Evolutionary conservation across 1,139 yeast species (phyloP), one percentile per base, ranked within the genome.

Genomic region (Kurtzmaniella natalensis): DNA sequence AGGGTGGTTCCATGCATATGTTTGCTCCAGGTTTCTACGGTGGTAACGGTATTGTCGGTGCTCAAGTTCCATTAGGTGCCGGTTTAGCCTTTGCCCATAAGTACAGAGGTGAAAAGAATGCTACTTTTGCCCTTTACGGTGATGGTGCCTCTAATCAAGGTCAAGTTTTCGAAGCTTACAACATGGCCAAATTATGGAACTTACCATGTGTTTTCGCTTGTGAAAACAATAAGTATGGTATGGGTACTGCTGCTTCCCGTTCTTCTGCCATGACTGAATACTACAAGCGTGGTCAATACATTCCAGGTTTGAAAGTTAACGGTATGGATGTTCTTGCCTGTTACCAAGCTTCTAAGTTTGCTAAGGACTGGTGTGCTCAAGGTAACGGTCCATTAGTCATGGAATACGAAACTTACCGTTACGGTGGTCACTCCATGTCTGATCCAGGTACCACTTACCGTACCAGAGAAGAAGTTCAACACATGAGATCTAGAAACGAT

Each of bases 1-100:
- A 92, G 69, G 98, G 98, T 69, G 98, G 98, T 50, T 92, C 98
- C 44, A 92, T 92, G 98, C 98, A 92, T 72, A 86, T 92, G 92
- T 92, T 83, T 62, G 86, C 95, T 37, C 81, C 82, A 32, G 92
- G 94, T 42, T 92, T 92, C 73, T 92, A 83, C 65, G 98, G 98
- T 59, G 98, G 98, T 68, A 92, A 92, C 69, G 98, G 98, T 72
- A 92, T 92, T 64, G 98, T 92, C 37, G 98, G 98, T 61, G 98
- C 97, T 36, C 98, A 92, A 70, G 97, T 92, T 39, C 96, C 98
- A 46, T 76, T 92, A 53, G 98, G 98, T 59, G 86, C 96, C 37
- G 98, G 98, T 50, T 74, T 92, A 47, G 95, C 96, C 9, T 92
- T 89, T 68, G 94, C 97, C 47, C 97, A 92, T 72, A 88, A 88